These are phyloP conservation scores for Penicillium lividum DNA, from an alignment of 495 filamentous ascomycete species.

Conservation along the genomic window DNA sequence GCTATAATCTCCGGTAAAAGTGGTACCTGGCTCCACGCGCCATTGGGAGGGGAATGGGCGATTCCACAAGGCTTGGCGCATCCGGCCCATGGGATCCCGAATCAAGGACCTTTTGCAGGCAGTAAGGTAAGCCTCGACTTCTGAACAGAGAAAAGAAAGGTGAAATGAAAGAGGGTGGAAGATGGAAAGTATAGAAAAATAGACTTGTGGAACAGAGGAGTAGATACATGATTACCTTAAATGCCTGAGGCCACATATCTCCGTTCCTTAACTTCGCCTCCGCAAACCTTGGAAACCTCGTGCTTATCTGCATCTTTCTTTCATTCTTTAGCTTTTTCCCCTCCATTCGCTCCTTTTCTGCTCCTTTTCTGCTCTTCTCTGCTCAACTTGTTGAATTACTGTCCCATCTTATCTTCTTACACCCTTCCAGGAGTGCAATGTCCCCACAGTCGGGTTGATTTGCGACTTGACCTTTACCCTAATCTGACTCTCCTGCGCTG, in stretches of 20 bases:
- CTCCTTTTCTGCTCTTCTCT: background rate
- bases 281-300: background rate
- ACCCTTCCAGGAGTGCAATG: conserved; percentile 16
- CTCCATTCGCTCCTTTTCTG: background rate
- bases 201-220: background rate
- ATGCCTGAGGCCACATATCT: background rate
- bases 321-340: background rate
- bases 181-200: background rate
- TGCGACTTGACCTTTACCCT: conserved; percentile 1
- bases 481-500: background rate
- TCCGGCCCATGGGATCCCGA: conserved; percentile 16
- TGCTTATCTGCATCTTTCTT: conserved; percentile 1
- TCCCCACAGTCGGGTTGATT: conserved; percentile 19
- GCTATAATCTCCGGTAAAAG: background rate
- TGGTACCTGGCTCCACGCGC: background rate
- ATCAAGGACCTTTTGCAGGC: background rate
- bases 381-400: background rate
- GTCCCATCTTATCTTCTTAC: background rate
- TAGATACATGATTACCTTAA: background rate
- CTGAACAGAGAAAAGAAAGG: no score
- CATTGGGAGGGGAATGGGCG: conserved; percentile 1
- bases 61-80: conserved; percentile 20
- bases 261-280: background rate
- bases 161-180: no score
- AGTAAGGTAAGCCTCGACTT: no score